Percentiles rank a stretch among this genome's conserved stretches.
Conservation (phyloP, 2,329 filamentous ascomycete genomes). For the Daldinia sp. region DNA sequence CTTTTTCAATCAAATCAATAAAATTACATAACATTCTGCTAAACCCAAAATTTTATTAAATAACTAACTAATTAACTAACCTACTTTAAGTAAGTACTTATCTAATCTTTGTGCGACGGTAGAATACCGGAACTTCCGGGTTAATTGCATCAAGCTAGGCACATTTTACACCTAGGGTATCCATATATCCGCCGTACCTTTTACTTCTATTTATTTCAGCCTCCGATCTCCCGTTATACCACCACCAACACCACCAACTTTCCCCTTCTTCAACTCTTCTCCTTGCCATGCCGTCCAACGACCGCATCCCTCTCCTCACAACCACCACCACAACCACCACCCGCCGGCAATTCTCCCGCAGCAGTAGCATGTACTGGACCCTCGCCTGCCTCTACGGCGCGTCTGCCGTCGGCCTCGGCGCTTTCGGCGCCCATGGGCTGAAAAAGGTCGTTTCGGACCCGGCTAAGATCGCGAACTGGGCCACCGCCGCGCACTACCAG, state of each 20-base stretch:
- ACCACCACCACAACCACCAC: background rate
- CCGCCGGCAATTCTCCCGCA: background rate
- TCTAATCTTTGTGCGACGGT: background rate
- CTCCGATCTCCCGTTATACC: no score
- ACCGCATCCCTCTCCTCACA: slow-evolving; percentile 14
- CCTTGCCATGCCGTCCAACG: slow-evolving; percentile 18
- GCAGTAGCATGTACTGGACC: slow-evolving; percentile 64
- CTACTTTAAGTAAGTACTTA: no score
- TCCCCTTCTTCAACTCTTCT: background rate
- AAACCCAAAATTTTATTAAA: no score
- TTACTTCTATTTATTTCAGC: no score
- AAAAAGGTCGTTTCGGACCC: slow-evolving; percentile 72
- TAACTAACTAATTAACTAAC: no score
- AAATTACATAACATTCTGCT: no score
- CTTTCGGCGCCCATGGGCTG: slow-evolving; percentile 76
- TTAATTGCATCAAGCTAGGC: background rate
- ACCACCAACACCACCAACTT: background rate
- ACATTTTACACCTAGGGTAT: no score
- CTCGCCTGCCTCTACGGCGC: slow-evolving; percentile 73
- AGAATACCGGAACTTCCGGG: slow-evolving; percentile 5
- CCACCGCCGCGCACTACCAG: slow-evolving; percentile 77
- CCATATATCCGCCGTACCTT: no score
- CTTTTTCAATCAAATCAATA: no score
- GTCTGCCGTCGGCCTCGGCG: slow-evolving; percentile 70
- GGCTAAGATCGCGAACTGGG: slow-evolving; percentile 68